These are phyloP conservation scores for Trametes punicea DNA, from an alignment of 768 basidiomycete species.

Conservation along the genomic window DNA sequence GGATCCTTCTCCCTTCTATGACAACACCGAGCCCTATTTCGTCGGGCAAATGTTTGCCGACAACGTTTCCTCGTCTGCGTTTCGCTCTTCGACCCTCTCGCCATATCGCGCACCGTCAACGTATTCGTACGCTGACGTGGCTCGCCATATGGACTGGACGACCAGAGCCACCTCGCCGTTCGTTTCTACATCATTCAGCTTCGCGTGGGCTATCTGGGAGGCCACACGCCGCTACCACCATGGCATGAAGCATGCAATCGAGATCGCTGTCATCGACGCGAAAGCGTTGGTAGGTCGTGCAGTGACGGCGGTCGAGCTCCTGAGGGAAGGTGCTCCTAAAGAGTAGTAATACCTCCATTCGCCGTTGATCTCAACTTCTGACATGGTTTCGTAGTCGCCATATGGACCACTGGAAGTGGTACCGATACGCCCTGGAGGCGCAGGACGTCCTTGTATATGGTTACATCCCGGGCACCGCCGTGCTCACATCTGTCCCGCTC, in stretches of 20 bases:
- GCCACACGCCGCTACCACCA: conserved; percentile 70
- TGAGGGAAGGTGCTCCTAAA: conserved; percentile 47
- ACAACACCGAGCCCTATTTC: conserved; percentile 60
- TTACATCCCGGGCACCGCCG: conserved; percentile 60
- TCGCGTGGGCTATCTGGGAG: conserved; percentile 82
- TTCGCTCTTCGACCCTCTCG: conserved; percentile 27
- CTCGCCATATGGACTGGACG: conserved; percentile 73
- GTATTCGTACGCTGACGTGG: conserved; percentile 58
- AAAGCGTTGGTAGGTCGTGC: conserved; percentile 52
- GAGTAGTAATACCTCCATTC: conserved; percentile 43
- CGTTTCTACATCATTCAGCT: conserved; percentile 76
- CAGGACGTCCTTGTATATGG: conserved; percentile 74
- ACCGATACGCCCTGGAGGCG: conserved; percentile 68
- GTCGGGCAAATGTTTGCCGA: conserved; percentile 64
- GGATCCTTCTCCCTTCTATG: conserved; percentile 48
- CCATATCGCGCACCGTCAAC: conserved; percentile 27
- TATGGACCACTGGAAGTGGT: conserved; percentile 72
- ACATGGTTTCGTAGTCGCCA: conserved; percentile 43
- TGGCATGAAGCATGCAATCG: conserved; percentile 69
- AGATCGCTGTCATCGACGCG: conserved; percentile 79
- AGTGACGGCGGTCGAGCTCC: conserved; percentile 62
- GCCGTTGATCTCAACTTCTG: background rate
- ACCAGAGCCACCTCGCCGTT: conserved; percentile 67
- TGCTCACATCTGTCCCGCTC: conserved; percentile 69
- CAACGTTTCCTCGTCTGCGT: conserved; percentile 22